Evolutionary conservation across 2,329 filamentous ascomycete species (phyloP).

Genomic region (Colletotrichum scovillei): DNA sequence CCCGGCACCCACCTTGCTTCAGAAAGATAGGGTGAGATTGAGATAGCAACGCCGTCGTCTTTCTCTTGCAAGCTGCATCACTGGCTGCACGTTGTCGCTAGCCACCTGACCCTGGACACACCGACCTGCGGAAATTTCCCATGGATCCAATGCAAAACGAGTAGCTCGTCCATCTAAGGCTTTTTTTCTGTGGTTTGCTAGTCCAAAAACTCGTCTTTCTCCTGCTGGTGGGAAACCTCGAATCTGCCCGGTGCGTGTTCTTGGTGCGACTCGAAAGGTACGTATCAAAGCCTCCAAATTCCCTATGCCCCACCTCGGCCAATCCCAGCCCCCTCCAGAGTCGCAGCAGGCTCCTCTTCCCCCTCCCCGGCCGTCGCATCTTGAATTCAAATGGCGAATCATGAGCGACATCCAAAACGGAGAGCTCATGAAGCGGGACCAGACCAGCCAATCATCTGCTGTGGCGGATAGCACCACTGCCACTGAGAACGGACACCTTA

Average conservation of each 20-base stretch:
- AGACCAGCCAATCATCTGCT: neutral
- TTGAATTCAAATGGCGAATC: constrained; percentile 29
- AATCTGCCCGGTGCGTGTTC: neutral
- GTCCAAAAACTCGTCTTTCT: neutral
- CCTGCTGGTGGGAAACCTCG: neutral
- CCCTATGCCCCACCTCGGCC: constrained; percentile 10
- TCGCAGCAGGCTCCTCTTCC: constrained; percentile 29
- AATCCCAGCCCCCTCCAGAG: constrained; percentile 32
- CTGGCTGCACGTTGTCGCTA: neutral
- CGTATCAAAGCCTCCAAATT: constrained; percentile 20
- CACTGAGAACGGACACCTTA: constrained; percentile 28
- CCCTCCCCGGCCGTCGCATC: constrained; percentile 19
- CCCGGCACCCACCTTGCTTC: constrained; percentile 29
- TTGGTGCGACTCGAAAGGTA: constrained; percentile 10
- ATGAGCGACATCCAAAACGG: constrained; percentile 19
- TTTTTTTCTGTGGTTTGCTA: constrained; percentile 1
- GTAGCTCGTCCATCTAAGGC: constrained; percentile 1
- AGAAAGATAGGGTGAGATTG: constrained; percentile 28
- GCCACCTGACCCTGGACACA: constrained; percentile 20
- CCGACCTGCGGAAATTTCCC: constrained; percentile 13
- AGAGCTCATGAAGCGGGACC: constrained; percentile 8
- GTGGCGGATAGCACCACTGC: constrained; percentile 1
- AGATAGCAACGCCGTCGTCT: constrained; percentile 12
- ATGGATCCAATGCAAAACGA: constrained; percentile 18
- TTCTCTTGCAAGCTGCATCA: neutral